phyloP scores from a whole-genome alignment of 192 early-diverging fungal genomes.

The Entomortierella chlamydospora region DNA sequence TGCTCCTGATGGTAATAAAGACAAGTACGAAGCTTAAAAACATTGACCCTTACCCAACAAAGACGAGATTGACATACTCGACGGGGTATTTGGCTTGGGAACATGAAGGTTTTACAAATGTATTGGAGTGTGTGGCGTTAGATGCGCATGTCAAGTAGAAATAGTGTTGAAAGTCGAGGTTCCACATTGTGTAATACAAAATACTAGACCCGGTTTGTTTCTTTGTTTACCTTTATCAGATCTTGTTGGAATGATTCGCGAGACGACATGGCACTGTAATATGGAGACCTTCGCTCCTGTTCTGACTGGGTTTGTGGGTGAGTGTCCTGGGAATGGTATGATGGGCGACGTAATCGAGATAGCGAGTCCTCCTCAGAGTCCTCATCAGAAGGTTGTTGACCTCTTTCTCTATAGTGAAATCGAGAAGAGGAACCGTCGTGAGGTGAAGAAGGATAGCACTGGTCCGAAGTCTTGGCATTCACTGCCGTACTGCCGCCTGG shows the following conservation, averaged over 20 bases:
- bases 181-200: no score
- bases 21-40: background rate
- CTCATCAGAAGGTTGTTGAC: conserved; percentile 19
- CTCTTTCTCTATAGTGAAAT: conserved; percentile 24
- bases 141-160: background rate
- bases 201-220: no score
- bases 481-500: background rate
- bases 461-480: background rate
- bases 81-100: conserved; percentile 3
- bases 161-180: background rate
- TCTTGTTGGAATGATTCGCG: background rate
- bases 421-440: background rate
- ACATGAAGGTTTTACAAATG: background rate
- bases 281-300: background rate
- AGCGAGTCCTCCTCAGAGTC: conserved; percentile 23
- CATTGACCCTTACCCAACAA: conserved; percentile 28
- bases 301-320: background rate
- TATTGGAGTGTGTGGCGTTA: background rate
- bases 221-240: no score
- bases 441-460: background rate
- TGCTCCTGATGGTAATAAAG: no score
- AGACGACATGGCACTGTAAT: background rate
- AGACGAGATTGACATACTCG: conserved; percentile 49
- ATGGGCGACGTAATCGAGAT: background rate
- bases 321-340: background rate